phyloP scores from a whole-genome alignment of 352 stramenopile genomes.

The Globisporangium megalacanthum region DNA sequence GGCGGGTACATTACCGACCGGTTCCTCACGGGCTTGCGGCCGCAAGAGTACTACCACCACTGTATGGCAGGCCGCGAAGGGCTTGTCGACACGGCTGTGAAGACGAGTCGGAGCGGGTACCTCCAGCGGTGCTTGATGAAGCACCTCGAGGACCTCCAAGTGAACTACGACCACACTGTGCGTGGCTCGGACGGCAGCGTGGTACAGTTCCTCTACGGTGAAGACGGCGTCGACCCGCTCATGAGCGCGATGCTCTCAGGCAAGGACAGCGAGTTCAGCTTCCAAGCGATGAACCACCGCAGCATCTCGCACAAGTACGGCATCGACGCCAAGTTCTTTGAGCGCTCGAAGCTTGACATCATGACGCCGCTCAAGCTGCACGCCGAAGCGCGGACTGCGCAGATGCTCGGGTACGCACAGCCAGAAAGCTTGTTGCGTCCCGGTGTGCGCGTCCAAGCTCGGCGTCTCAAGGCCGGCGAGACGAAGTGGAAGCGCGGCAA shows the following conservation, averaged over 20 bases:
- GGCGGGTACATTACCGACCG: constrained; percentile 99
- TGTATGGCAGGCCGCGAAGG: constrained; percentile 99
- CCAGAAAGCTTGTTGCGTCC: constrained; percentile 34
- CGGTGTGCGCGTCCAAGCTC: constrained; percentile 57
- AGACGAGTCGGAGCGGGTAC: constrained; percentile 99
- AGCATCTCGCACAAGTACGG: constrained; percentile 93
- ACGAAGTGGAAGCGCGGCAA: constrained; percentile 85
- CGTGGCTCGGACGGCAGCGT: constrained; percentile 96
- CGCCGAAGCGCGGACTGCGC: constrained; percentile 51
- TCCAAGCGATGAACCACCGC: constrained; percentile 95
- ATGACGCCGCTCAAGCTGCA: constrained; percentile 83
- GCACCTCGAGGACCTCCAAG: constrained; percentile 96
- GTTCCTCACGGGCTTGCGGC: constrained; percentile 96
- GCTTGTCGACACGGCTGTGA: constrained; percentile 99
- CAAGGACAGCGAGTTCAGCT: constrained; percentile 90
- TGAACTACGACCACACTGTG: constrained; percentile 99
- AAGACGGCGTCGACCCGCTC: constrained; percentile 98
- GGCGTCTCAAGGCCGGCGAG: constrained; percentile 69
- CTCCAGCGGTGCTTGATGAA: constrained; percentile 99
- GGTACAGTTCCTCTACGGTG: constrained; percentile 99
- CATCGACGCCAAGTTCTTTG: constrained; percentile 85
- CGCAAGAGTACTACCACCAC: constrained; percentile 99
- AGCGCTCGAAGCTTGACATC: constrained; percentile 87
- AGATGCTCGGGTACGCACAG: constrained; percentile 34
- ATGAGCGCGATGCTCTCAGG: constrained; percentile 94